These are phyloP conservation scores for Mortierella alpina DNA, from an alignment of 192 early-diverging fungal species.

Conservation along the genomic window DNA sequence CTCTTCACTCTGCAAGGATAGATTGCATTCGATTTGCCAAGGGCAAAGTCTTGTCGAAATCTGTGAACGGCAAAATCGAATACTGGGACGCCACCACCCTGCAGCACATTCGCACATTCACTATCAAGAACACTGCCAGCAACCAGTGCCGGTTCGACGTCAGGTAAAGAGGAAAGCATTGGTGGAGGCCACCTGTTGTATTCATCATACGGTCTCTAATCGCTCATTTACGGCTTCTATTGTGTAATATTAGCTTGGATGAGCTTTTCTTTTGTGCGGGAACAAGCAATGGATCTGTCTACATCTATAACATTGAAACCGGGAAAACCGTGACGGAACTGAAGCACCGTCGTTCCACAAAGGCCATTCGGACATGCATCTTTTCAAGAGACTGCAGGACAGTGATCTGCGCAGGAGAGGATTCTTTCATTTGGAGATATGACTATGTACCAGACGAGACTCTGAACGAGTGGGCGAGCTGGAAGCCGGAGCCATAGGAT, in stretches of 20 bases:
- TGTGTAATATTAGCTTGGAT: conserved; percentile 72
- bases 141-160: conserved; percentile 59
- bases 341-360: conserved; percentile 80
- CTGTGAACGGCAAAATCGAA: conserved; percentile 79
- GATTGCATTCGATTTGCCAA: conserved; percentile 83
- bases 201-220: background rate
- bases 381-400: conserved; percentile 84
- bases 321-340: conserved; percentile 74
- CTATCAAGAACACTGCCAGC: conserved; percentile 51
- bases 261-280: conserved; percentile 81
- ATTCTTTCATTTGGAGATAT: conserved; percentile 86
- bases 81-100: conserved; percentile 74
- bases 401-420: conserved; percentile 79
- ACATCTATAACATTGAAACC: conserved; percentile 76
- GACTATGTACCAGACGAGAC: conserved; percentile 82
- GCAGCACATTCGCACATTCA: conserved; percentile 57
- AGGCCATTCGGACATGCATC: conserved; percentile 81
- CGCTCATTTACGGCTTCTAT: background rate
- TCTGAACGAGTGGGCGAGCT: conserved; percentile 76
- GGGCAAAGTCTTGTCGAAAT: conserved; percentile 75
- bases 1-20: conserved; percentile 52
- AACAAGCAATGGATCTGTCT: conserved; percentile 75
- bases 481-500: conserved; percentile 44
- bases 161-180: conserved; percentile 22
- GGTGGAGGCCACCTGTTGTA: background rate